Percentiles rank a stretch among this genome's conserved stretches.
Conservation (phyloP, 306 rosid species). For the Aeschynomene evenia region DNA sequence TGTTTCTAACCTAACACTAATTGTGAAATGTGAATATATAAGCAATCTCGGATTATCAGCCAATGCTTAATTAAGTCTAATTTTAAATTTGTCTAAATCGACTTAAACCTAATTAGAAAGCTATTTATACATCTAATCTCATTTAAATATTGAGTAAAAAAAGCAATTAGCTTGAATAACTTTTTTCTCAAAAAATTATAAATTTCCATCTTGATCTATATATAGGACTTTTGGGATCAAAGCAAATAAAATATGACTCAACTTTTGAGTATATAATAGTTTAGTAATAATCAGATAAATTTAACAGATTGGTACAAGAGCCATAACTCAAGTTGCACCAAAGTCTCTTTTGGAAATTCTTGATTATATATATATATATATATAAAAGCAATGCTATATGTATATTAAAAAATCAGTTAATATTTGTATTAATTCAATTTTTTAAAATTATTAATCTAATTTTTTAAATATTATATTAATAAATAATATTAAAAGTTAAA, state of each 20-base stretch:
- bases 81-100: not conserved
- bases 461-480: too few relatives aligned
- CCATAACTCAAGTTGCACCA: not conserved
- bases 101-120: too few relatives aligned
- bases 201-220: not conserved
- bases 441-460: too few relatives aligned
- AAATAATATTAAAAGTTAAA: too few relatives aligned
- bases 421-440: too few relatives aligned
- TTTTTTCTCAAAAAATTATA: not conserved
- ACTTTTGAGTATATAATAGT: not conserved
- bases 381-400: too few relatives aligned
- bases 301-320: not conserved
- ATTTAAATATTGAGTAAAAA: not conserved
- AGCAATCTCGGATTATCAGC: not conserved
- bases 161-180: not conserved
- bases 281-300: not conserved
- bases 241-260: not conserved
- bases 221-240: too few relatives aligned
- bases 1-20: not conserved
- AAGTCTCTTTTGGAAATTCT: too few relatives aligned
- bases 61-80: not conserved
- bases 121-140: not conserved
- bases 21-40: not conserved
- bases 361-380: too few relatives aligned
- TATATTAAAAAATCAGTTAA: too few relatives aligned